Evolutionary conservation across 371 early-diverging fungal species (phyloP).

Genomic region (Lichtheimia ramosa): DNA sequence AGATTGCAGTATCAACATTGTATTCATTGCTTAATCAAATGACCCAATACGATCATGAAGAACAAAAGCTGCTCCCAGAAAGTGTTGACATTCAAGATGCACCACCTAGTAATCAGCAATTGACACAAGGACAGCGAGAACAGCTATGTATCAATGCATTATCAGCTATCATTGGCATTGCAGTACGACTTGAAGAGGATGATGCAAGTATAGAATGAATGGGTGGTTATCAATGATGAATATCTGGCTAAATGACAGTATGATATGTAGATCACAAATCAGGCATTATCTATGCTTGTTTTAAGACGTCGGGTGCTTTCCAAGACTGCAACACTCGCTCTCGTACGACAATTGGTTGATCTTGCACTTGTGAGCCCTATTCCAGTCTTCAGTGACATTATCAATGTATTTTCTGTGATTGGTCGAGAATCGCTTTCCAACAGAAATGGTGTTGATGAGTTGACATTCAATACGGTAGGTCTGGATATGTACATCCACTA

Average conservation of each 20-base stretch:
- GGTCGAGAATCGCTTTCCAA: constrained; percentile 46
- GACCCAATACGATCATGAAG: constrained; percentile 41
- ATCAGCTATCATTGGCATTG: constrained; percentile 62
- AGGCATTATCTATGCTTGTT: constrained; percentile 60
- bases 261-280: constrained; percentile 47
- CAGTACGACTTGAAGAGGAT: constrained; percentile 60
- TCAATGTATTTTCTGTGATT: constrained; percentile 47
- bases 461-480: constrained; percentile 41
- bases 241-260: background rate
- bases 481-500: no score
- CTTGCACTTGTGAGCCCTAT: constrained; percentile 59
- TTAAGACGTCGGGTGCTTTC: constrained; percentile 55
- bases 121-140: constrained; percentile 19
- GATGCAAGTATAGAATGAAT: constrained; percentile 30
- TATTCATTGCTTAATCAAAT: constrained; percentile 57
- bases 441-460: constrained; percentile 27
- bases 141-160: constrained; percentile 14
- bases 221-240: background rate
- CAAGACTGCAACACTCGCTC: constrained; percentile 40
- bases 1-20: constrained; percentile 54
- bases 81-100: background rate
- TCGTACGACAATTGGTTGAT: constrained; percentile 56
- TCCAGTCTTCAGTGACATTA: constrained; percentile 53
- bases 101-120: background rate
- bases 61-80: background rate